Evolutionary conservation across 305 asterid genomes (phyloP).

Genomic region (Ilex paraguariensis): DNA sequence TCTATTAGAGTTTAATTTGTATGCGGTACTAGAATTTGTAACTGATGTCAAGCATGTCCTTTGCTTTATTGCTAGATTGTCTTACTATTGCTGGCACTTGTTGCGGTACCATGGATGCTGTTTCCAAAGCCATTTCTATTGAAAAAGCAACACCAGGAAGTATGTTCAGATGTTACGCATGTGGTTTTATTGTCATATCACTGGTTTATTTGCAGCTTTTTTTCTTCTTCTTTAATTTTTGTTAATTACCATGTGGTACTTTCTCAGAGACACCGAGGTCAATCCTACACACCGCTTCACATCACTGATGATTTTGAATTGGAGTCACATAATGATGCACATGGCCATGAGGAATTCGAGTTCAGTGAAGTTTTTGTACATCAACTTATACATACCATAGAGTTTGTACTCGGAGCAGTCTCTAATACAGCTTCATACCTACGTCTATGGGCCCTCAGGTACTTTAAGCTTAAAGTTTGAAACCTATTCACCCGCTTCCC

Average conservation of each 20-base stretch:
- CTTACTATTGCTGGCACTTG: constrained; percentile 36
- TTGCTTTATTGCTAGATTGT: constrained; percentile 24
- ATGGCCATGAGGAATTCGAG: constrained; percentile 40
- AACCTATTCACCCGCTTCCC: not conserved
- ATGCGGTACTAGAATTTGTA: constrained; percentile 7
- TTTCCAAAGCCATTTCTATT: constrained; percentile 41
- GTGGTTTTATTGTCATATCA: not conserved
- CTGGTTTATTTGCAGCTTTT: not conserved
- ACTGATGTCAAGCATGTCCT: constrained; percentile 15
- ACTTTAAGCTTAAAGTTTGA: not conserved
- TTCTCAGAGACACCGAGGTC: constrained; percentile 49
- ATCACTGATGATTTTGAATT: constrained; percentile 32
- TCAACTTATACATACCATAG: constrained; percentile 53
- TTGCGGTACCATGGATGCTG: constrained; percentile 51
- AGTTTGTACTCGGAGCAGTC: constrained; percentile 49
- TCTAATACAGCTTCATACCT: constrained; percentile 56
- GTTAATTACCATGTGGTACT: constrained; percentile 14
- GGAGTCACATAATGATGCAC: constrained; percentile 30
- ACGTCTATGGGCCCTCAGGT: constrained; percentile 60
- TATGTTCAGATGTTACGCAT: constrained; percentile 18
- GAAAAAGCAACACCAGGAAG: constrained; percentile 48
- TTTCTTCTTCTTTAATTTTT: not conserved
- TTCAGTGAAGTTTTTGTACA: constrained; percentile 51
- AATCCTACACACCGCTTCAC: constrained; percentile 38
- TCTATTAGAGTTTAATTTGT: not conserved